Evolutionary conservation across 2,329 filamentous ascomycete genomes (phyloP), one percentile per base, ranked within the genome.

Genomic region (Fusarium sp.): DNA sequence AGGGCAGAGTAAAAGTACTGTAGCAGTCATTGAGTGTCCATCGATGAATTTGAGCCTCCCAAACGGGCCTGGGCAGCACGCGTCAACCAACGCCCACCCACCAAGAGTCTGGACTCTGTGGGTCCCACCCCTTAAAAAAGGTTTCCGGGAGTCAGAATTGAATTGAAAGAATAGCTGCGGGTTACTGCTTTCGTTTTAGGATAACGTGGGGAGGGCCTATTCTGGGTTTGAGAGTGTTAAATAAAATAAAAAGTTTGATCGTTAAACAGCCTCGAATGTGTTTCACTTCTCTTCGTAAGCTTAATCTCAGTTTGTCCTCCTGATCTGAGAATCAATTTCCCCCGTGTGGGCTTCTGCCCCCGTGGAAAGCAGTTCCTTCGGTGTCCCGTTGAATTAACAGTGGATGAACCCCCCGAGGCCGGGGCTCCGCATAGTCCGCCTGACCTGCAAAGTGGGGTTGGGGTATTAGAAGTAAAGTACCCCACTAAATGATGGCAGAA

Each of bases 391-490:
- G 61, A 28, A 56, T 56, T 50, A 47, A 61, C 61, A 67, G 64
- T 59, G 56, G 51, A 45, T 30, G 42, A 42, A 40, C 28, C 67
- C 56, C 56, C 62, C 51, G 63, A 65, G 38, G 66, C 67, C 61
- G 70, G 67, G 68, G 71, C 71, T 74, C 72, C 71, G 71, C 69
- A 73, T 67, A 26, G 52, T 55, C 69, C 68, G 59, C 60, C 70
- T 74, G 72, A 74, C 72, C 72, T 71, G 62, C 65, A 69, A 65
- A 68, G 72, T 74, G 72, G 72, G 69, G 72, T 60, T 73, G 62
- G 62, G 71, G 62, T 67, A 70, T 67, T 59, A 50, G 41, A 57
- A 62, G 46, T 41, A 55, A 31, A 42, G 47, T 36, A 30, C 51
- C 38, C 67, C 67, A 63, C 65, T 69, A 37, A 57, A 57, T 51